A percentile compares a stretch with the other conserved stretches of the same genome.
Evolutionary conservation across 768 basidiomycete species (phyloP).

Genomic region (Agaricus subrufescens): DNA sequence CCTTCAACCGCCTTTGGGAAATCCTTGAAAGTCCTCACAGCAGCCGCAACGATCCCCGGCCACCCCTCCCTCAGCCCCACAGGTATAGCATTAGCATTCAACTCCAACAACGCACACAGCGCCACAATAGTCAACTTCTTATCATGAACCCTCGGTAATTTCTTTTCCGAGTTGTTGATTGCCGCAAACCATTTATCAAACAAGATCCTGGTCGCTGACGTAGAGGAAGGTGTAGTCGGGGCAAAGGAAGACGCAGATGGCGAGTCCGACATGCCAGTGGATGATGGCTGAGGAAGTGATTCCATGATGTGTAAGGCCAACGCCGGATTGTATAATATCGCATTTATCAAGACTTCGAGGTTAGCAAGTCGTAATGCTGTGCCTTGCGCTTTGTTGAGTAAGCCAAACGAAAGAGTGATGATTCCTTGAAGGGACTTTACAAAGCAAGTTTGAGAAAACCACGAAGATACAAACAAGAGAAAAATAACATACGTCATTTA

Average conservation of each 20-base stretch:
- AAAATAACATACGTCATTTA: slow-evolving; percentile 65
- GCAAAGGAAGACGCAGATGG: too few species aligned
- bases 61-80: slow-evolving; percentile 62
- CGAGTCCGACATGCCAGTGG: too few species aligned
- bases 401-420: slow-evolving; percentile 53
- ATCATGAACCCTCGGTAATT: slow-evolving; percentile 83
- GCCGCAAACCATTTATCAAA: slow-evolving; percentile 82
- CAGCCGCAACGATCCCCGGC: slow-evolving; percentile 68
- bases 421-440: slow-evolving; percentile 49
- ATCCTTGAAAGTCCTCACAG: slow-evolving; percentile 70
- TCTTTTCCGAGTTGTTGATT: slow-evolving; percentile 48
- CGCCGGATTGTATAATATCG: slow-evolving; percentile 78
- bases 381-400: slow-evolving; percentile 60
- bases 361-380: slow-evolving; percentile 66
- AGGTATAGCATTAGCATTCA: slow-evolving; percentile 54
- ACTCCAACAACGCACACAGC: slow-evolving; percentile 71
- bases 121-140: slow-evolving; percentile 81
- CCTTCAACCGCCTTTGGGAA: slow-evolving; percentile 74
- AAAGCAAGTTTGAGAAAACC: not conserved
- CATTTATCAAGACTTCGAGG: slow-evolving; percentile 79
- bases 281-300: slow-evolving; percentile 7
- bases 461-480: not conserved
- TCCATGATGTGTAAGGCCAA: slow-evolving; percentile 78
- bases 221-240: too few species aligned
- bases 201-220: slow-evolving; percentile 39